These are phyloP conservation scores for Tetratostichococcus sp. DNA, from an alignment of 139 green algal genomes.

Conservation along the genomic window DNA sequence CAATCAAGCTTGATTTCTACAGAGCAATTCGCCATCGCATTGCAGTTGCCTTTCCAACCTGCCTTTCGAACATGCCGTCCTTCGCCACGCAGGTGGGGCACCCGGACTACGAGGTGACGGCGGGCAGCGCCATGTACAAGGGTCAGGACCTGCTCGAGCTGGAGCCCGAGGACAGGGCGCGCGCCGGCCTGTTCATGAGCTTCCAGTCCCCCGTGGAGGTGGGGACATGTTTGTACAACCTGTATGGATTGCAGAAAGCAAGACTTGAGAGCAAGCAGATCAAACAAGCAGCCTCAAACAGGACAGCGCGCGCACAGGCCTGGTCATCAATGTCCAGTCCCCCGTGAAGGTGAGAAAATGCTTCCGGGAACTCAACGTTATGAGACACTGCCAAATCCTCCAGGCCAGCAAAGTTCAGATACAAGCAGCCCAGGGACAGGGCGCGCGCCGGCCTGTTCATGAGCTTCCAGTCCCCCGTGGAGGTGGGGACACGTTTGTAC, in stretches of 20 bases:
- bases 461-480: constrained; percentile 89
- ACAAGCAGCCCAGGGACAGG: constrained; percentile 87
- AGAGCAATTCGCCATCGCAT: too few species aligned
- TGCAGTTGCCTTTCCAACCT: too few species aligned
- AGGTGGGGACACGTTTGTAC: too few species aligned
- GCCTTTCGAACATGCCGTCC: neutral
- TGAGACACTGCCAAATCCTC: too few species aligned
- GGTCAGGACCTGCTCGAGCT: constrained; percentile 89
- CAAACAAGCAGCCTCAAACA: constrained; percentile 47
- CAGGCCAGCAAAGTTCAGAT: too few species aligned
- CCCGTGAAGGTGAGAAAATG: constrained; percentile 76
- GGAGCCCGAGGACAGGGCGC: constrained; percentile 88
- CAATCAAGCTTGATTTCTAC: too few species aligned
- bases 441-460: constrained; percentile 91
- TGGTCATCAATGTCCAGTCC: constrained; percentile 94
- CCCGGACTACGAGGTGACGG: constrained; percentile 94
- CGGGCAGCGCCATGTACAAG: constrained; percentile 82
- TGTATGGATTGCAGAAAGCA: too few species aligned
- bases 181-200: constrained; percentile 87
- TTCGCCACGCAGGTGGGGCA: constrained; percentile 85
- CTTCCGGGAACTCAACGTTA: too few species aligned
- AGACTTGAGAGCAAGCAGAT: too few species aligned
- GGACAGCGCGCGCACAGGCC: constrained; percentile 78
- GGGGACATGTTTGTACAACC: neutral
- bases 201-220: constrained; percentile 91